phyloP scores from a whole-genome alignment of 208 protist species.

The Leishmania aethiopica region DNA sequence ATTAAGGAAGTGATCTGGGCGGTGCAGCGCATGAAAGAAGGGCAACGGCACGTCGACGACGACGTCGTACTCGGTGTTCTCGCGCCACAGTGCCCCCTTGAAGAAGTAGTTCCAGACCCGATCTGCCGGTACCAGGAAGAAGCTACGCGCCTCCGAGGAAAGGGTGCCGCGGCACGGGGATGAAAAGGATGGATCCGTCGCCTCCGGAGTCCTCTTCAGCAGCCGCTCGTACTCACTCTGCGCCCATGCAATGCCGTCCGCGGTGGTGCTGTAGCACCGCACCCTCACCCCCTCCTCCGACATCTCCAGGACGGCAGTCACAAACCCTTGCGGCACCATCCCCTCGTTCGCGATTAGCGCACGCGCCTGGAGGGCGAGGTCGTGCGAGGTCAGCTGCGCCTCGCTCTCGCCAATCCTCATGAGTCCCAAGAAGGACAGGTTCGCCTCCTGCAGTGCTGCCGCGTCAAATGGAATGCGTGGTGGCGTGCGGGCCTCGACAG shows the following conservation, averaged over 20 bases:
- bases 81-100: slow-evolving; percentile 76
- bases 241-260: slow-evolving; percentile 81
- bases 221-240: slow-evolving; percentile 48
- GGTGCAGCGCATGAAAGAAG: slow-evolving; percentile 79
- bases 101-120: slow-evolving; percentile 90
- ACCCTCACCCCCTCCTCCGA: slow-evolving; percentile 69
- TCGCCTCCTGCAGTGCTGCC: slow-evolving; percentile 60
- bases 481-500: slow-evolving; percentile 67
- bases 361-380: slow-evolving; percentile 81
- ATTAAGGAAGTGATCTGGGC: slow-evolving; percentile 87
- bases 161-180: slow-evolving; percentile 62
- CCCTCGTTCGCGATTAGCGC: slow-evolving; percentile 72
- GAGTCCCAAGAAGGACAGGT: slow-evolving; percentile 81
- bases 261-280: slow-evolving; percentile 81
- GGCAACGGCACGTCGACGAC: slow-evolving; percentile 60
- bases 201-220: slow-evolving; percentile 65
- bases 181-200: slow-evolving; percentile 49
- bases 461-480: slow-evolving; percentile 65
- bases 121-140: slow-evolving; percentile 80
- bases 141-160: slow-evolving; percentile 65
- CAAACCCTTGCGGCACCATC: slow-evolving; percentile 40
- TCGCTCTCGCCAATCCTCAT: slow-evolving; percentile 75
- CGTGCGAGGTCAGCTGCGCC: slow-evolving; percentile 68
- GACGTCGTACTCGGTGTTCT: slow-evolving; percentile 79
- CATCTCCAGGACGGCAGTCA: slow-evolving; percentile 56